phyloP scores from a whole-genome alignment of 2,329 filamentous ascomycete genomes.

The Beauveria sp. region DNA sequence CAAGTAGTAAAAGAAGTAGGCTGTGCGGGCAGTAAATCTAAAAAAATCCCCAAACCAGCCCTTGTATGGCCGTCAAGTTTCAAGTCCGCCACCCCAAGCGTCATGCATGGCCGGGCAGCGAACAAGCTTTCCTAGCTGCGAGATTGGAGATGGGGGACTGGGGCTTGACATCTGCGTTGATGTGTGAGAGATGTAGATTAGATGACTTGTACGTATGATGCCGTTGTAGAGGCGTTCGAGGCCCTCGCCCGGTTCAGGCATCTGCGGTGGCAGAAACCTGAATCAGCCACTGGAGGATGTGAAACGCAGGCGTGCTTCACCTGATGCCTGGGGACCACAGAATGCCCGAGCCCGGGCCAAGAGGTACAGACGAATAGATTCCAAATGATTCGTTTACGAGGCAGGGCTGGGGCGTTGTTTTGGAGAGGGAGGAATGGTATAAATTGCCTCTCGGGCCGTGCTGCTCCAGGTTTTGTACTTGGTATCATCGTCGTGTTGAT shows the following conservation, averaged over 20 bases:
- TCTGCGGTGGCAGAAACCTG: too few species aligned
- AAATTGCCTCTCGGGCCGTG: neutral
- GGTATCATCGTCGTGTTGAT: neutral
- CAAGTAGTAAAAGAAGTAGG: neutral
- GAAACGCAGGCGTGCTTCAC: constrained; percentile 18
- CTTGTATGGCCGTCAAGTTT: constrained; percentile 1
- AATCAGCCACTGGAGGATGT: neutral
- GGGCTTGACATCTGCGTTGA: too few species aligned
- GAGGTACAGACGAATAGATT: neutral
- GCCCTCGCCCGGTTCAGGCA: too few species aligned
- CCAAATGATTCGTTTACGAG: neutral
- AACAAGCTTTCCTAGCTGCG: too few species aligned
- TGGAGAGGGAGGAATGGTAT: neutral
- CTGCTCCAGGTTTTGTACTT: neutral
- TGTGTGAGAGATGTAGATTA: too few species aligned
- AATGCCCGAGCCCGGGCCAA: neutral
- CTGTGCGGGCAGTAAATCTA: too few species aligned
- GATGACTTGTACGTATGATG: too few species aligned
- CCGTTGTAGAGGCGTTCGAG: too few species aligned
- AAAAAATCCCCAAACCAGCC: neutral
- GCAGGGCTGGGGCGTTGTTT: neutral
- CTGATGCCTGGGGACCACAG: neutral
- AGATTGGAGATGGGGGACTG: too few species aligned
- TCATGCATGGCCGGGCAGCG: neutral
- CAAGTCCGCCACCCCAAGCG: neutral